Conservation (phyloP, 2,329 filamentous ascomycete species). For the Calonectria naviculata region DNA sequence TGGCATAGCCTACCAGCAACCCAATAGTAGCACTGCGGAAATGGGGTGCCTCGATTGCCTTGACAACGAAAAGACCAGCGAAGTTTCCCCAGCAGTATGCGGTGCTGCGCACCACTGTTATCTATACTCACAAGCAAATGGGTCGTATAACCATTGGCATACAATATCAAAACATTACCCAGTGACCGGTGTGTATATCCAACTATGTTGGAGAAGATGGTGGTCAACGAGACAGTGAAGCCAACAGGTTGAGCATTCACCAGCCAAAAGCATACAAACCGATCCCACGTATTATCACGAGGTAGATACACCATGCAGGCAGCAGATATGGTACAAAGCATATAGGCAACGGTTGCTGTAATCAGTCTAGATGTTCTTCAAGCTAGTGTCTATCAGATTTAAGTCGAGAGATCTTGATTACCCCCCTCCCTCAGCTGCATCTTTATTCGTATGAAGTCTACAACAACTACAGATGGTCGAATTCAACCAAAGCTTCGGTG, state of each 20-base stretch:
- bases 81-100: conserved; percentile 13
- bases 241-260: conserved; percentile 17
- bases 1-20: not conserved
- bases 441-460: too few relatives aligned
- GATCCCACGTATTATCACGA: conserved; percentile 14
- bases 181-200: conserved; percentile 3
- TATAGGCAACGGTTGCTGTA: conserved; percentile 22
- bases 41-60: not conserved
- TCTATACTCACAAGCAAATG: not conserved
- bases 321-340: conserved; percentile 15
- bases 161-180: not conserved
- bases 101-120: not conserved
- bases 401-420: too few relatives aligned
- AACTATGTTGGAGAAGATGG: conserved; percentile 3
- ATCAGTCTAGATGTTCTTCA: too few relatives aligned
- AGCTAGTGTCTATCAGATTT: too few relatives aligned
- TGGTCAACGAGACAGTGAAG: not conserved
- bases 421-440: too few relatives aligned
- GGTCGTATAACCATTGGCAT: not conserved
- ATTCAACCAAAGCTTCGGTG: too few relatives aligned
- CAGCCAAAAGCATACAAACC: conserved; percentile 20
- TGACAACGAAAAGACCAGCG: conserved; percentile 9
- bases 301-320: conserved; percentile 22
- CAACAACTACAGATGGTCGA: too few relatives aligned
- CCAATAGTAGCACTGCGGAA: not conserved